These are phyloP conservation scores for Dimocarpus longan DNA, from an alignment of 345 rosid species.

Conservation along the genomic window DNA sequence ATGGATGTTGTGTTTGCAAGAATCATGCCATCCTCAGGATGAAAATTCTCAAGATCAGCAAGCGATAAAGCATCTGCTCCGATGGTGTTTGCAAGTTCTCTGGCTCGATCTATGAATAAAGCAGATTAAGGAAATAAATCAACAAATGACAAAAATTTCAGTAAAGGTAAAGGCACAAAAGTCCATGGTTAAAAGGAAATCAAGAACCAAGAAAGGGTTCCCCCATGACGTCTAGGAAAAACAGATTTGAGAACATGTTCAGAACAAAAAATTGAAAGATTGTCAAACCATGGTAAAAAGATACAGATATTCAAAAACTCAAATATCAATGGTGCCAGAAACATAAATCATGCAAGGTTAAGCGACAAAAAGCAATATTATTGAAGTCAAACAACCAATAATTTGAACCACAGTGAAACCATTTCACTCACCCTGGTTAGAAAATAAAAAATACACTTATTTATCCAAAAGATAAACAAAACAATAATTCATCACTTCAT, in stretches of 20 bases:
- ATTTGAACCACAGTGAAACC: background rate
- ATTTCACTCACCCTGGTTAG: background rate
- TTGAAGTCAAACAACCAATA: background rate
- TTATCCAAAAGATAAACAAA: background rate
- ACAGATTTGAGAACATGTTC: background rate
- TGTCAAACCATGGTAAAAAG: background rate
- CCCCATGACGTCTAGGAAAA: background rate
- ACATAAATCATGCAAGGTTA: background rate
- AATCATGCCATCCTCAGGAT: slow-evolving; percentile 78
- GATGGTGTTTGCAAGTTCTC: slow-evolving; percentile 67
- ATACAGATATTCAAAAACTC: background rate
- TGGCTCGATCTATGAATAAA: slow-evolving; percentile 64
- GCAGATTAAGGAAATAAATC: slow-evolving; percentile 19
- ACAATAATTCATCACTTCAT: background rate
- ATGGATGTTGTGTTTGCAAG: slow-evolving; percentile 93
- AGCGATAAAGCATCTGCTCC: slow-evolving; percentile 84
- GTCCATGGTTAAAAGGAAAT: background rate
- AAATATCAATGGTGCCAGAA: background rate
- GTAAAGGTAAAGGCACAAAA: background rate
- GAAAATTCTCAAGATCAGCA: slow-evolving; percentile 62
- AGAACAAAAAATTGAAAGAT: background rate
- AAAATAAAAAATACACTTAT: background rate
- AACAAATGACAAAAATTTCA: slow-evolving; percentile 5
- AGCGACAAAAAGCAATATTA: background rate
- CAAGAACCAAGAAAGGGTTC: background rate